Conservation (phyloP, 2,329 filamentous ascomycete genomes). For the Drechslerella dactyloides region DNA sequence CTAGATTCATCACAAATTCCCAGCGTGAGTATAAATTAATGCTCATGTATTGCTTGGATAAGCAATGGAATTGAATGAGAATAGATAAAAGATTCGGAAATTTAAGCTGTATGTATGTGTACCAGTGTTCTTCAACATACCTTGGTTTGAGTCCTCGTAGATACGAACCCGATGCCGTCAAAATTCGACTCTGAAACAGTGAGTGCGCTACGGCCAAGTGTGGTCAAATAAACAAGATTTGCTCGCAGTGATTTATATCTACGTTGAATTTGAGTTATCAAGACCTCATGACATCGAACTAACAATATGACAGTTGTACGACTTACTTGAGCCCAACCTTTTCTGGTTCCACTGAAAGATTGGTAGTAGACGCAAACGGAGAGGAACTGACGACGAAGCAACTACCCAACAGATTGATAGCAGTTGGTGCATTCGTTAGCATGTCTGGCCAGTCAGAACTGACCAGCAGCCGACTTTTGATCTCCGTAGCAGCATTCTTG, state of each 20-base stretch:
- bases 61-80: too few relatives aligned
- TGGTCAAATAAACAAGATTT: background rate
- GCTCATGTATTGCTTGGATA: too few relatives aligned
- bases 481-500: background rate
- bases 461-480: background rate
- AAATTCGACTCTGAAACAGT: background rate
- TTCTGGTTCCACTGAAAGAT: background rate
- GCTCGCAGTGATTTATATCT: background rate
- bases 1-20: background rate
- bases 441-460: background rate
- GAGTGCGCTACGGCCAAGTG: background rate
- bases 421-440: background rate
- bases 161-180: background rate
- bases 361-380: background rate
- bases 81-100: too few relatives aligned
- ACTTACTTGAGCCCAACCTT: background rate
- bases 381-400: constrained; percentile 1
- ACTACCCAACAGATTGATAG: background rate
- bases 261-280: background rate
- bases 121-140: too few relatives aligned
- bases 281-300: background rate
- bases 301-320: background rate
- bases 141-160: background rate
- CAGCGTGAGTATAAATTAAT: too few relatives aligned
- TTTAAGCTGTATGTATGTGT: too few relatives aligned